Conservation (phyloP, 1,284 basidiomycete species). For the Irpex sp. region DNA sequence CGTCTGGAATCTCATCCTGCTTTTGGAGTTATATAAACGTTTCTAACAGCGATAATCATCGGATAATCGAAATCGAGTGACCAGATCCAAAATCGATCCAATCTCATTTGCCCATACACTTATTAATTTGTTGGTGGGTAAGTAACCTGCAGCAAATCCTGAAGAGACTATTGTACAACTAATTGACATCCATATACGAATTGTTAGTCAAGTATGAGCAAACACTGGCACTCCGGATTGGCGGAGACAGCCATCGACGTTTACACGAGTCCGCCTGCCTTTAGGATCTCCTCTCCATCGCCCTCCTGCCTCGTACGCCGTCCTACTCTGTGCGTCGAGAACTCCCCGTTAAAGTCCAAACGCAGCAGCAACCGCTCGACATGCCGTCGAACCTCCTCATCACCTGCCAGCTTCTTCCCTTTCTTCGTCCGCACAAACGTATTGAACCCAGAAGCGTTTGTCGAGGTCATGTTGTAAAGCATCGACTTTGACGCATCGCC, state of each 20-base stretch:
- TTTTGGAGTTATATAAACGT: constrained; percentile 8
- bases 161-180: background rate
- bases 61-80: constrained; percentile 8
- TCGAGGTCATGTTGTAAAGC: constrained; percentile 53
- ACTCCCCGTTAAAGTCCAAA: constrained; percentile 80
- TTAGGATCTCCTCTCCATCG: constrained; percentile 41
- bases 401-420: constrained; percentile 41
- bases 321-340: constrained; percentile 48
- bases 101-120: background rate
- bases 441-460: constrained; percentile 50
- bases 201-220: background rate
- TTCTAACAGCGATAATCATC: constrained; percentile 14
- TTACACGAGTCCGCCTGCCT: constrained; percentile 29
- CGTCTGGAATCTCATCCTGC: constrained; percentile 23
- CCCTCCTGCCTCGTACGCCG: constrained; percentile 19
- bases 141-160: background rate
- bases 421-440: constrained; percentile 43
- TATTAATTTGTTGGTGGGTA: background rate
- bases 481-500: constrained; percentile 65
- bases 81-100: constrained; percentile 3
- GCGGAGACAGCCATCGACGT: background rate
- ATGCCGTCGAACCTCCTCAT: constrained; percentile 68
- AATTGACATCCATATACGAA: background rate
- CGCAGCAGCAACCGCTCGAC: constrained; percentile 78
- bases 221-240: background rate